Conservation (phyloP, 306 rosid genomes). For the Purshia tridentata region DNA sequence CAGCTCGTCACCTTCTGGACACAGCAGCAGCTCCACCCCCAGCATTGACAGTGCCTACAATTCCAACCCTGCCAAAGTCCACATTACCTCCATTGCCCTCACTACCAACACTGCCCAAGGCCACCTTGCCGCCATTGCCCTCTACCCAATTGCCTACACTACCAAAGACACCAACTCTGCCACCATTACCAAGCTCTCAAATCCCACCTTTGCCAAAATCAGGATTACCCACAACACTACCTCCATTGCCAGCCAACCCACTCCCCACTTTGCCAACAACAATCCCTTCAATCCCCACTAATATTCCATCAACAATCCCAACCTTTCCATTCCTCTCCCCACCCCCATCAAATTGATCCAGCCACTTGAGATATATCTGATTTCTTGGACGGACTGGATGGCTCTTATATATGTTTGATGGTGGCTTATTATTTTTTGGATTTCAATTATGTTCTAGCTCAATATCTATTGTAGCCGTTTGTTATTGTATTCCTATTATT, state of each 20-base stretch:
- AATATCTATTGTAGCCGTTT: neutral
- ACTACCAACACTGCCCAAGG: conserved; percentile 16
- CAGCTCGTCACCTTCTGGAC: conserved; percentile 22
- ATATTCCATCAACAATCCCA: conserved; percentile 18
- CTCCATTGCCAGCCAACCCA: conserved; percentile 13
- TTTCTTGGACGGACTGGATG: neutral
- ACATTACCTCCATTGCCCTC: conserved; percentile 9
- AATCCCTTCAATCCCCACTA: conserved; percentile 2
- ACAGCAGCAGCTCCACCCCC: conserved; percentile 9
- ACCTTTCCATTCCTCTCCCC: conserved; percentile 9
- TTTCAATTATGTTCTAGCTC: neutral
- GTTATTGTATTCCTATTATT: neutral
- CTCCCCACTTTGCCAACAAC: conserved; percentile 16
- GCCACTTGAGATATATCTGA: neutral
- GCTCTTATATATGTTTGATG: too few species aligned
- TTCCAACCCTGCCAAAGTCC: conserved; percentile 14
- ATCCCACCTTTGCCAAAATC: conserved; percentile 16
- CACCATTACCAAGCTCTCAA: conserved; percentile 7
- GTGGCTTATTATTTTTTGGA: neutral
- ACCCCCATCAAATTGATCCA: conserved; percentile 20
- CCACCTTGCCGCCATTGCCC: conserved; percentile 14
- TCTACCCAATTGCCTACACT: conserved; percentile 2
- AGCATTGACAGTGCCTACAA: conserved; percentile 6
- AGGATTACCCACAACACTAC: neutral
- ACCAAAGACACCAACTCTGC: neutral